Base-by-base conservation (phyloP, 2,329 filamentous ascomycete genomes). In the Lasiodiplodia citricola region DNA sequence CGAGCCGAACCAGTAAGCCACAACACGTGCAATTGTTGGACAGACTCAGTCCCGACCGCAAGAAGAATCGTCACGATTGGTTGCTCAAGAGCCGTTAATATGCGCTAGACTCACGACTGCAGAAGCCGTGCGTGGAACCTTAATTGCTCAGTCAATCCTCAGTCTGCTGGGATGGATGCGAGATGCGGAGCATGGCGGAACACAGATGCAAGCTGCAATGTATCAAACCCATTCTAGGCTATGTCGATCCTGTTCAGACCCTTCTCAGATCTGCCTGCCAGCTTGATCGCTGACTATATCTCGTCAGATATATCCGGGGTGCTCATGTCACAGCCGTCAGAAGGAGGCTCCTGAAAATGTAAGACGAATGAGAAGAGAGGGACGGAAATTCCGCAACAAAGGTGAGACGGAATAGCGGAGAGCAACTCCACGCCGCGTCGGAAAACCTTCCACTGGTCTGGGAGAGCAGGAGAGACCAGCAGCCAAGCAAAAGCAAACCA, bases 321-420 rank as follows among this genome's bases (percentile, higher is more conserved):
- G n/a, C 44, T 21, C 10, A 21, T 47, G 44, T 47, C n/a, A 47
- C 44, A 10, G 10, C 44, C 18, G n/a, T 47, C 44, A 8, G 21
- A 47, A 8, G 18, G 21, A 14, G 44, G 21, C 44, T 47, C 10
- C 18, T 47, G 7, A 44, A 21, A 41, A 41, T 11, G 35, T 38
- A 58, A 58, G 31, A 23, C 14, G n/a, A 38, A 60, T 16, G 57
- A 8, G 16, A 58, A 21, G 35, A 28, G 16, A 28, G 8, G n/a
- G 16, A 41, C 37, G 1, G 41, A 37, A n/a, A 18, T 11, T 38
- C 11, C 41, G 35, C 31, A 18, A 44, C 37, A 10, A 47, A 47
- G 28, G 28, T 50, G 57, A 44, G 57, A 47, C n/a, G 18, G 57
- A 31, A 60, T 16, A 50, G 13, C 41, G 58, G 58, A 63, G 10